phyloP scores from a whole-genome alignment of 345 rosid genomes.

The Citrus reticulata region DNA sequence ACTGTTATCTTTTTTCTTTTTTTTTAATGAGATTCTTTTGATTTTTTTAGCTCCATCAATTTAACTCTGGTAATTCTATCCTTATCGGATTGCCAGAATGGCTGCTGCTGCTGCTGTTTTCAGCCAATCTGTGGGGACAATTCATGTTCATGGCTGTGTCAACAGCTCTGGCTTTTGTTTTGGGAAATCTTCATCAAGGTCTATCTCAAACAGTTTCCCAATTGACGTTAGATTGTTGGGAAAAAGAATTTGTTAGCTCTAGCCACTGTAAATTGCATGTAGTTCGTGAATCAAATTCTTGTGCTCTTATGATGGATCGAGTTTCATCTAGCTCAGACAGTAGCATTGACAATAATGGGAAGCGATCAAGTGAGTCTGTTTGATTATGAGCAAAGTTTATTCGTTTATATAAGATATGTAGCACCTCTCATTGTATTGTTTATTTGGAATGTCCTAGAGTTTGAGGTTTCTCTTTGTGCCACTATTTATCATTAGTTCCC shows the following conservation, averaged over 20 bases:
- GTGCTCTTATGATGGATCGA: slow-evolving; percentile 11
- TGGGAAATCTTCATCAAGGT: slow-evolving; percentile 4
- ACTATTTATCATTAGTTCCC: neutral
- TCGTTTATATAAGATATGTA: neutral
- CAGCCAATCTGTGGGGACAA: slow-evolving; percentile 6
- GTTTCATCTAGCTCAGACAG: neutral
- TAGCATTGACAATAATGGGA: neutral
- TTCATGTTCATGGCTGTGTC: slow-evolving; percentile 7
- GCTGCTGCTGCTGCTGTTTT: slow-evolving; percentile 1
- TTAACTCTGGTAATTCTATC: neutral
- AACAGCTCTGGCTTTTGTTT: slow-evolving; percentile 2
- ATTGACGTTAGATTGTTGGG: slow-evolving; percentile 1
- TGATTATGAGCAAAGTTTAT: neutral
- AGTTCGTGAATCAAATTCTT: slow-evolving; percentile 2
- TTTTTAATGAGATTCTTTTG: neutral
- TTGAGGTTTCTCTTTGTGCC: neutral
- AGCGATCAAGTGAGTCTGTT: slow-evolving; percentile 11
- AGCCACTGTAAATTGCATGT: slow-evolving; percentile 1
- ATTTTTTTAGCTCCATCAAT: neutral
- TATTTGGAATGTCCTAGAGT: too few relatives aligned
- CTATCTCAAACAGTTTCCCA: slow-evolving; percentile 14
- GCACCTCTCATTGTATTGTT: too few relatives aligned
- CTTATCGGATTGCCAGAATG: slow-evolving; percentile 2
- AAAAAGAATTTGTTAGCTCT: slow-evolving; percentile 4
- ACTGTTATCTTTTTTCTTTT: too few relatives aligned